Evolutionary conservation across 75 land plant genomes (phyloP).

Genomic region (Chamaecyparis obtusa): DNA sequence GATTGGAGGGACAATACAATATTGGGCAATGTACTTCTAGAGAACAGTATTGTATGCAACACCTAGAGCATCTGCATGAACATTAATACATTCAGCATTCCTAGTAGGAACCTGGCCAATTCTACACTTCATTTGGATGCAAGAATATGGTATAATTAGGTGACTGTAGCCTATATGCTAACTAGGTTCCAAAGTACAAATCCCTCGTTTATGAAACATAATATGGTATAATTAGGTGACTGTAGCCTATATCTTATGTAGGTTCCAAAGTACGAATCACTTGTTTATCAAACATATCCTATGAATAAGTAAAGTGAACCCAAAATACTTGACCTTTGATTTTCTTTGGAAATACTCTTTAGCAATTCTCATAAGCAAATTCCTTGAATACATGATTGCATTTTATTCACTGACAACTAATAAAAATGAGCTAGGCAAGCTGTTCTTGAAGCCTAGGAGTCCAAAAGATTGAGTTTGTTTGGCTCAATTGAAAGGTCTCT

Average conservation of each 20-base stretch:
- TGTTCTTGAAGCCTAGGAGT: background rate
- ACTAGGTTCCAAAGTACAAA: background rate
- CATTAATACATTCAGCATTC: background rate
- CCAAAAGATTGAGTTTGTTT: background rate
- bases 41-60: background rate
- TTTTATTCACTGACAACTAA: background rate
- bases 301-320: background rate
- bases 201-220: background rate
- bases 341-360: background rate
- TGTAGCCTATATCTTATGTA: no score
- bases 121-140: background rate
- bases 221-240: no score
- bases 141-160: background rate
- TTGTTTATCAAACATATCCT: background rate
- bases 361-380: background rate
- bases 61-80: background rate
- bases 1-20: background rate
- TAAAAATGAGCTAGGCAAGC: background rate
- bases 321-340: background rate
- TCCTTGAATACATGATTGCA: background rate
- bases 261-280: background rate
- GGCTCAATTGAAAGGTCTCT: background rate
- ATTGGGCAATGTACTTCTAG: background rate
- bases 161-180: background rate
- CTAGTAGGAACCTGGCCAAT: background rate